Evolutionary conservation across 2,329 filamentous ascomycete species (phyloP), one percentile per base, ranked within the genome.

Genomic region (Fusarium papillatum): DNA sequence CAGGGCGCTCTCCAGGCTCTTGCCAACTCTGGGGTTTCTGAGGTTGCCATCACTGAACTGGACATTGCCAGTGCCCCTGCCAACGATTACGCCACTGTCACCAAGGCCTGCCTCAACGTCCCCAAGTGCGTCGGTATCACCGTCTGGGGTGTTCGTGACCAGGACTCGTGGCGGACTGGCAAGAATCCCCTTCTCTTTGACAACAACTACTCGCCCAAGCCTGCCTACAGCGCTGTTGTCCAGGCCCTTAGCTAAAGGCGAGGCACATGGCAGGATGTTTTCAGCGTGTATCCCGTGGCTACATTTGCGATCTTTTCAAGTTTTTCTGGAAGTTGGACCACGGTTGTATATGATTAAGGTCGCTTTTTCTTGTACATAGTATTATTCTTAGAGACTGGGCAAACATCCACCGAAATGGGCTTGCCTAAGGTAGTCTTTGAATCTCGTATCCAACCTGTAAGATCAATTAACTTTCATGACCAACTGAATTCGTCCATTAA

Each of bases 11-110:
- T 93, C 69, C 84, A 87, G 77, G 84, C 85, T 1, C 86, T 93
- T 22, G 90, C 89, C 38, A 82, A 80, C 14, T 84, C 87, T 17
- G 82, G 86, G 22, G 83, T 82, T 57, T 89, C 90, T 78, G 91
- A 94, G 79, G 88, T 93, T 38, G 92, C 92, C 8, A 87, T 93
- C 61, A 94, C 92, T 2, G 92, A 94, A 84, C 86, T 94, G 26
- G 93, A 95, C 79, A 94, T 95, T 78, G 87, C 88, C 63, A 85
- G 85, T 24, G 91, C 90, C 10, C 84, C 87, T 22, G 76, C 87
- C 7, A 82, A 83, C 24, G 92, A 94, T 81, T 94, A 93, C 78
- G 82, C 87, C n/a, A 87, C 88, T 50, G 87, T 90, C 26, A 86
- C 87, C 72, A 87, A 89, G 60, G 92, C 89, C 9, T 94, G 93